A percentile compares a stretch with the other conserved stretches of the same genome.
phyloP scores from a whole-genome alignment of 495 filamentous ascomycete genomes.

The Elasticomyces elasticus region DNA sequence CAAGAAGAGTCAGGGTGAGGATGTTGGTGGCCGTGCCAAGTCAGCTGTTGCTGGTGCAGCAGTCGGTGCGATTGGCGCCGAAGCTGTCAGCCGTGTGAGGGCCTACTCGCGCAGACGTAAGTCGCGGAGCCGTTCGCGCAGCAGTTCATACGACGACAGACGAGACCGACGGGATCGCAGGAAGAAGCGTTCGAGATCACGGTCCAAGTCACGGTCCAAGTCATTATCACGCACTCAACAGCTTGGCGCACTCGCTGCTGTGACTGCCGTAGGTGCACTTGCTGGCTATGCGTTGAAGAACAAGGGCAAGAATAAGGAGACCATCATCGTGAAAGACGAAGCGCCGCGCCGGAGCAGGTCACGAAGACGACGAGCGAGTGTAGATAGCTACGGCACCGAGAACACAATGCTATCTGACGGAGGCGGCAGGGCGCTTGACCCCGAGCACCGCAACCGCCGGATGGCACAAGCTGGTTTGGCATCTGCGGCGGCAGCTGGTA shows the following conservation, averaged over 20 bases:
- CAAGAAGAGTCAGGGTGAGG: constrained; percentile 48
- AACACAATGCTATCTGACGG: neutral
- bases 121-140: constrained; percentile 20
- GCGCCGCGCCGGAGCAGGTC: constrained; percentile 54
- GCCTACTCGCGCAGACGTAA: constrained; percentile 41
- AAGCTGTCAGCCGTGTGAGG: constrained; percentile 61
- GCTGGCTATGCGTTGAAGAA: constrained; percentile 61
- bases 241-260: constrained; percentile 63
- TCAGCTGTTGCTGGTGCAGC: constrained; percentile 71
- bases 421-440: constrained; percentile 39
- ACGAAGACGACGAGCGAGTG: constrained; percentile 15
- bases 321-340: constrained; percentile 39
- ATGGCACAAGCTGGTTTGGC: constrained; percentile 71
- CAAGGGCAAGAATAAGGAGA: constrained; percentile 53
- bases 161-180: constrained; percentile 8
- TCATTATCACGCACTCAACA: constrained; percentile 39
- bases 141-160: constrained; percentile 12
- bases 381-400: constrained; percentile 5
- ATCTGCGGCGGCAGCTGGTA: constrained; percentile 64
- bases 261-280: constrained; percentile 71
- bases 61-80: constrained; percentile 70
- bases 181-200: constrained; percentile 8
- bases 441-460: constrained; percentile 55
- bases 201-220: constrained; percentile 40
- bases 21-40: constrained; percentile 54